Conservation (phyloP, 306 rosid genomes). For the Delonix regia region DNA sequence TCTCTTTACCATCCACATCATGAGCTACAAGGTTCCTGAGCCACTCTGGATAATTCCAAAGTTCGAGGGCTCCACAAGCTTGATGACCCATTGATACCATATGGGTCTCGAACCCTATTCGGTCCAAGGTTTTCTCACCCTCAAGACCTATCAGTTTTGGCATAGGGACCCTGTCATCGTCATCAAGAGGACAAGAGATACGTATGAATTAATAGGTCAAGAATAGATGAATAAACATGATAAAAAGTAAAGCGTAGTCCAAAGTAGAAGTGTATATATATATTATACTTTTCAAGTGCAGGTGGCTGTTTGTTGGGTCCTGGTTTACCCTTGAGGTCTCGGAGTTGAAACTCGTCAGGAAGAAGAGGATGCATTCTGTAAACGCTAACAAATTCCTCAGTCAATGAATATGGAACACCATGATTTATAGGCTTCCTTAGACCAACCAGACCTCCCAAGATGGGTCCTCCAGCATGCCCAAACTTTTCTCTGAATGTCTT, state of each 20-base stretch:
- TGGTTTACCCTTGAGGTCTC: constrained; percentile 20
- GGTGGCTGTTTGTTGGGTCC: constrained; percentile 40
- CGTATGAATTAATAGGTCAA: neutral
- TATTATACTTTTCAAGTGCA: neutral
- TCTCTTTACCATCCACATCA: constrained; percentile 23
- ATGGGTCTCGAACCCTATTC: constrained; percentile 34
- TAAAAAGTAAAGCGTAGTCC: neutral
- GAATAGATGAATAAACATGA: neutral
- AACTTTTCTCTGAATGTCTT: constrained; percentile 41
- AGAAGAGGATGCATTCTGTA: constrained; percentile 40
- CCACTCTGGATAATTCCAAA: constrained; percentile 39
- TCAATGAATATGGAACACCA: constrained; percentile 40
- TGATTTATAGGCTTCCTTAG: constrained; percentile 28
- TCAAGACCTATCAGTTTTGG: constrained; percentile 18
- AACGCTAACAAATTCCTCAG: constrained; percentile 39
- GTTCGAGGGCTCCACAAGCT: constrained; percentile 41
- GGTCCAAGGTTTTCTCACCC: constrained; percentile 28
- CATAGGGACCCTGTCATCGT: constrained; percentile 27
- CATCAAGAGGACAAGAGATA: neutral
- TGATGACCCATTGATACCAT: constrained; percentile 50
- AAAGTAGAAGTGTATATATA: too few species aligned
- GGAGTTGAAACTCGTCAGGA: constrained; percentile 20
- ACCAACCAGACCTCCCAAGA: constrained; percentile 36
- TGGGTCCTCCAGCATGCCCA: constrained; percentile 36
- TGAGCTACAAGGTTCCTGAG: constrained; percentile 35